Base-by-base conservation (phyloP, 2,329 filamentous ascomycete species). In the Colletotrichum kahawae region DNA sequence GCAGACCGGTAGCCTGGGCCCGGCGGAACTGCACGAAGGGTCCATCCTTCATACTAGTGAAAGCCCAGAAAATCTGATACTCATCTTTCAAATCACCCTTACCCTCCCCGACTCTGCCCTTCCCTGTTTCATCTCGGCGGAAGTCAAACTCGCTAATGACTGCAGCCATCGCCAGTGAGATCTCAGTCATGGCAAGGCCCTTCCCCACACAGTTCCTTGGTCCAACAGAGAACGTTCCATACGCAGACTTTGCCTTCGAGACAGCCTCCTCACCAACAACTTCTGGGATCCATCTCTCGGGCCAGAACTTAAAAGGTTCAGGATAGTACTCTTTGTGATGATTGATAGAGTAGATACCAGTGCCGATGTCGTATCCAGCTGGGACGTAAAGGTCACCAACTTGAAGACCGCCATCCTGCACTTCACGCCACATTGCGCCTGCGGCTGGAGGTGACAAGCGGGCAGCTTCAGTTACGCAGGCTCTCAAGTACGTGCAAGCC, bases 181-280 rank as follows among this genome's bases (percentile, higher is more conserved):
- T 65, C 16, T 74, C 71, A 4, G 59, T 70, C 66, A 74, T 70
- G 9, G 71, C 71, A 21, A 74, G 60, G 3, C 60, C 60, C 29
- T 70, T 74, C 2, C 66, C 71, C 4, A 74, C 67, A 4, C 71
- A 74, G 13, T 74, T 69, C 16, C 71, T 56, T 27, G 71, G 71
- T 7, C 71, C 71, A 14, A 65, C 4, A 18, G 71, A 74, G 34
- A 74, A 74, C 5, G 67, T 68, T 1, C 36, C 38, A 9, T 72
- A 72, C 1, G 64, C 70, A 4, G 63, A 31, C 21, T 68, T 72
- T 1, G 64, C 70, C n/a, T 59, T 43, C 5, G 48, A 31, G 6
- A 65, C 67, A 5, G 71, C 71, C 36, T 70, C 59, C 5, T 74
- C 66, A 1, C 71, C 67, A 8, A 57, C 59, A 1, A 27, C 34